phyloP scores from a whole-genome alignment of 163 green algal genomes.

The Coccomyxa subellipsoidea region DNA sequence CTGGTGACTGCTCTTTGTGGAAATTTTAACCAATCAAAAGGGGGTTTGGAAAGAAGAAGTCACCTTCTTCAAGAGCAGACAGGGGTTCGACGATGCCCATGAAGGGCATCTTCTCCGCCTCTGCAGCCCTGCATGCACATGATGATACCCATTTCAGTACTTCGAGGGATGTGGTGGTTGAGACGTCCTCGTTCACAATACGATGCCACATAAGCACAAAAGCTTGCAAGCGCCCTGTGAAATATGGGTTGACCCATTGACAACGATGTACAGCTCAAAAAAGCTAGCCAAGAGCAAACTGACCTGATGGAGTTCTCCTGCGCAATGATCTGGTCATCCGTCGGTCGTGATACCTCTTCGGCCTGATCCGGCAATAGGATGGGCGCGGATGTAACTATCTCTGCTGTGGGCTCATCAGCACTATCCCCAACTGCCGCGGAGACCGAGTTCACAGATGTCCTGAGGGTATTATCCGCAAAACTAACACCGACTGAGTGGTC shows the following conservation, averaged over 20 bases:
- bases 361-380: not conserved
- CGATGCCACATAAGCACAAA: not conserved
- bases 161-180: too few species aligned
- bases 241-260: too few species aligned
- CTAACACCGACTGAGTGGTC: not conserved
- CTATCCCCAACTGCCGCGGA: not conserved
- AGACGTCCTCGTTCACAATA: not conserved
- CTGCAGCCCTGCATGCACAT: constrained; percentile 16
- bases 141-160: too few species aligned
- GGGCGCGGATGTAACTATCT: not conserved
- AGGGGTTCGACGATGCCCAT: constrained; percentile 33
- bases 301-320: constrained; percentile 61
- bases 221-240: not conserved
- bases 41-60: too few species aligned
- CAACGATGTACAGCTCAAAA: not conserved
- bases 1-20: too few species aligned
- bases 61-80: constrained; percentile 24
- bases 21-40: too few species aligned
- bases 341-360: constrained; percentile 28
- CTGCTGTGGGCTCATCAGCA: not conserved
- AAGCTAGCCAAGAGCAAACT: too few species aligned
- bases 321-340: constrained; percentile 61
- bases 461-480: not conserved
- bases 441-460: not conserved
- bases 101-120: constrained; percentile 20